Evolutionary conservation across 768 basidiomycete genomes (phyloP), one percentile per base, ranked within the genome.

Genomic region (Boletus bicolor): DNA sequence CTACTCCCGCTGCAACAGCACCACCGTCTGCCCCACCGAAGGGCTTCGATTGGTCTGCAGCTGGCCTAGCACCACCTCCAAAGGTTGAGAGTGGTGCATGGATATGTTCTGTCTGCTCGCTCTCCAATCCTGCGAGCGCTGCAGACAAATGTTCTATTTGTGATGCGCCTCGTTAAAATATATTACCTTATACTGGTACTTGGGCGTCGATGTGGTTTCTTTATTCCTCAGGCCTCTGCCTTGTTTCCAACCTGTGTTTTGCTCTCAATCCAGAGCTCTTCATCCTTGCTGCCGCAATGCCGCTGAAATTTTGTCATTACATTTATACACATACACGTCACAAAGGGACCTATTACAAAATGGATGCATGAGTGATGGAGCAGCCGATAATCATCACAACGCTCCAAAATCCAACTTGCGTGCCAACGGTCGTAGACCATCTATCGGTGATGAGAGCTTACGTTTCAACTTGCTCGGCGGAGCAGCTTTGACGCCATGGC

Each of bases 391-490:
- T 51, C n/a, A 11, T 68, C 43, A 64, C 17, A 54, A 37, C 4
- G 51, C 75, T 63, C 81, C 79, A 59, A 92, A 91, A 68, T 92
- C 90, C 50, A 92, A 72, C 53, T 81, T 79, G 30, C 90, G 80
- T 6, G 88, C 86, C 51, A 90, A 79, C 10, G 85, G 80, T 37
- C 86, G 77, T 5, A 75, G 64, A 41, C 77, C 78, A 14, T 83
- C 80, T 26, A 60, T 57, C 0, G 82, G 79, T 10, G 84, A 85
- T 30, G 81, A 75, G 38, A 86, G 75, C 65, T 90, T 93, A 48
- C 90, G 81, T 68, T 91, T 93, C 28, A 86, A 74, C 53, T 77
- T 79, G 58, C 80, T 84, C 4, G 73, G 77, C 67, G 70, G 77
- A 63, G 60, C 71, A 4, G 80, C 82, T 63, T 80, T 85, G 34